Evolutionary conservation across 2,329 filamentous ascomycete genomes (phyloP).

Genomic region (Claviceps humidiphila): DNA sequence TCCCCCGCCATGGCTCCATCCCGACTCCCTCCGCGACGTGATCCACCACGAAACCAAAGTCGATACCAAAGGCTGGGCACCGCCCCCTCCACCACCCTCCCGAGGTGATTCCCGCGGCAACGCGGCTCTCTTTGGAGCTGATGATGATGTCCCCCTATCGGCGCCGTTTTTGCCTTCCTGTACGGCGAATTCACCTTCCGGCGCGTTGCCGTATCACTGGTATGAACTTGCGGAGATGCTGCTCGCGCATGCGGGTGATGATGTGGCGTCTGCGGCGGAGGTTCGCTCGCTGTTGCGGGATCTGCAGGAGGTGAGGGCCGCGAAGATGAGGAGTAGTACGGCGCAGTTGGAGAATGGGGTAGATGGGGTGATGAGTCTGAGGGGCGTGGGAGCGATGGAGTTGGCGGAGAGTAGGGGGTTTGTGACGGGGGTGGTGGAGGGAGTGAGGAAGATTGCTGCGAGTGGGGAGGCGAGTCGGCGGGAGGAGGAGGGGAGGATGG

Average conservation of each 20-base stretch:
- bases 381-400: slow-evolving; percentile 85
- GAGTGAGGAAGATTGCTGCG: slow-evolving; percentile 68
- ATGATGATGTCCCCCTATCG: slow-evolving; percentile 29
- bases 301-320: slow-evolving; percentile 73
- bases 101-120: slow-evolving; percentile 34
- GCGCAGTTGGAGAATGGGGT: slow-evolving; percentile 57
- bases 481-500: slow-evolving; percentile 61
- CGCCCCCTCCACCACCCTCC: slow-evolving; percentile 54
- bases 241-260: slow-evolving; percentile 72
- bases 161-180: slow-evolving; percentile 71
- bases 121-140: slow-evolving; percentile 11
- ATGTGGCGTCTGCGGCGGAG: slow-evolving; percentile 60
- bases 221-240: slow-evolving; percentile 80
- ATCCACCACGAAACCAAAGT: slow-evolving; percentile 68
- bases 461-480: slow-evolving; percentile 64
- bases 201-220: slow-evolving; percentile 86
- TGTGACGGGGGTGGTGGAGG: slow-evolving; percentile 75
- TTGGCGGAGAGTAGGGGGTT: slow-evolving; percentile 77
- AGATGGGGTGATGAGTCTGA: slow-evolving; percentile 53
- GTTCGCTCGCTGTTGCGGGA: slow-evolving; percentile 67
- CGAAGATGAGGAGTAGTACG: slow-evolving; percentile 71
- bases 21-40: slow-evolving; percentile 61
- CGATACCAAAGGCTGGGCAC: slow-evolving; percentile 60
- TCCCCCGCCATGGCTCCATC: slow-evolving; percentile 77
- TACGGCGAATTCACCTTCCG: slow-evolving; percentile 53